phyloP scores from a whole-genome alignment of 495 filamentous ascomycete species.

The Thermothielavioides terrestris region DNA sequence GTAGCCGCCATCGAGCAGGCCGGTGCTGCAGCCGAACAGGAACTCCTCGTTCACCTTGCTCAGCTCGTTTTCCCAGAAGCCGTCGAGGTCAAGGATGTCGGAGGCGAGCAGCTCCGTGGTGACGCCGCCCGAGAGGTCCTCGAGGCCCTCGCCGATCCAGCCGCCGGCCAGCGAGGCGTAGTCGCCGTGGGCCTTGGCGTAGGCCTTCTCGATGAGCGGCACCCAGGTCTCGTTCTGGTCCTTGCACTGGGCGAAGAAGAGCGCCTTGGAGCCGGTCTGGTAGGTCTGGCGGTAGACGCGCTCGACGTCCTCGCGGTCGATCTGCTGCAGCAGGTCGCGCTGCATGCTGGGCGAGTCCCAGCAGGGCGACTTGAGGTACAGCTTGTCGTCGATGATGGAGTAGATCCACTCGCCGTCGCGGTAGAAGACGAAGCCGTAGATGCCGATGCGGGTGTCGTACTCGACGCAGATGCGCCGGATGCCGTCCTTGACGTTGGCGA shows the following conservation, averaged over 20 bases:
- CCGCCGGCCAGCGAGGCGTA: slow-evolving; percentile 75
- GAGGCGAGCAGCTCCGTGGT: slow-evolving; percentile 74
- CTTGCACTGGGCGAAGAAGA: slow-evolving; percentile 82
- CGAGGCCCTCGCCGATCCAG: slow-evolving; percentile 80
- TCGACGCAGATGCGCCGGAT: slow-evolving; percentile 79
- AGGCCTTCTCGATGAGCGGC: slow-evolving; percentile 87
- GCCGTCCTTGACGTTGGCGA: slow-evolving; percentile 68
- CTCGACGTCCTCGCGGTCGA: slow-evolving; percentile 57
- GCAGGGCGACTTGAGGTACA: slow-evolving; percentile 75
- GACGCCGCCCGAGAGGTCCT: slow-evolving; percentile 90
- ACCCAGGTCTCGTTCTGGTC: slow-evolving; percentile 93
- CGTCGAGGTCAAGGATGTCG: slow-evolving; percentile 82
- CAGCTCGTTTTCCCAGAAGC: slow-evolving; percentile 84
- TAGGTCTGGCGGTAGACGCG: slow-evolving; percentile 73
- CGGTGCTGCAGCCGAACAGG: slow-evolving; percentile 77
- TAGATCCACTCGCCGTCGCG: slow-evolving; percentile 93
- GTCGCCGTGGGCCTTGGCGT: slow-evolving; percentile 88
- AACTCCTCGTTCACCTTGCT: slow-evolving; percentile 82
- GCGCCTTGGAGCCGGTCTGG: slow-evolving; percentile 70
- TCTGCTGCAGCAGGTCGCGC: slow-evolving; percentile 43
- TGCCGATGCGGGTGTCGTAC: slow-evolving; percentile 63
- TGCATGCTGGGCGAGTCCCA: slow-evolving; percentile 58
- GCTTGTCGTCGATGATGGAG: slow-evolving; percentile 73
- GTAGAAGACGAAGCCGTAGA: slow-evolving; percentile 94
- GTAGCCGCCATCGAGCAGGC: slow-evolving; percentile 54